Evolutionary conservation across 345 rosid genomes (phyloP), one percentile per base, ranked within the genome.

Genomic region (Viola odorata): DNA sequence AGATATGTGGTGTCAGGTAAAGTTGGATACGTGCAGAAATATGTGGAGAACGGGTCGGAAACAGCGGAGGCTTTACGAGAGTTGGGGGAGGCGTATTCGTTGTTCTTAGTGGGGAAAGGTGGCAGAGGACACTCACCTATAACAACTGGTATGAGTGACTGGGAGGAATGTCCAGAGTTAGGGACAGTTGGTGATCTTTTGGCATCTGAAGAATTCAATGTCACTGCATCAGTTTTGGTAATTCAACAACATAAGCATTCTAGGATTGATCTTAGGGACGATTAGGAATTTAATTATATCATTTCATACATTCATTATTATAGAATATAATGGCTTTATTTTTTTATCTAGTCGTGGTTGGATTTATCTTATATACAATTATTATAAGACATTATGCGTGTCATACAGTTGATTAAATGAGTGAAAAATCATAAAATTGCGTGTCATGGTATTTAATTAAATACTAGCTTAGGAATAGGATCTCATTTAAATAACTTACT

Each of bases 141-240:
- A 71, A 89, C 88, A 1, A 68, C 77, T 0, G 87, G 83, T 4
- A 60, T 92, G 81, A 89, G 84, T 58, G 90, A 92, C 57, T 89
- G 98, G 98, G 98, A 92, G 54, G 96, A 92, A 73, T 89, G 91
- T 65, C 94, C 91, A 0, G 94, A 92, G 69, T 75, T 87, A 0
- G 95, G 91, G 5, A 58, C 58, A 0, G 82, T 84, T 7, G 94
- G 95, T 12, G 96, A 91, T 70, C 68, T 89, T 41, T 64, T 85
- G 42, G 87, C 91, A 71, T 86, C 87, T 5, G 55, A 82, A 3
- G 81, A 85, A 50, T 64, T 85, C 58, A 75, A 78, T 60, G 73
- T 78, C 38, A 73, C 59, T 45, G 63, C 87, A 68, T 89, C 91
- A 7, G 70, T 92, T 47, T 83, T 92, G 64, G 83, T 87, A 45